Percentiles rank a stretch among this genome's conserved stretches.
These are phyloP conservation scores for Pichia sp. DNA, from an alignment of 1,139 yeast species.

Conservation along the genomic window DNA sequence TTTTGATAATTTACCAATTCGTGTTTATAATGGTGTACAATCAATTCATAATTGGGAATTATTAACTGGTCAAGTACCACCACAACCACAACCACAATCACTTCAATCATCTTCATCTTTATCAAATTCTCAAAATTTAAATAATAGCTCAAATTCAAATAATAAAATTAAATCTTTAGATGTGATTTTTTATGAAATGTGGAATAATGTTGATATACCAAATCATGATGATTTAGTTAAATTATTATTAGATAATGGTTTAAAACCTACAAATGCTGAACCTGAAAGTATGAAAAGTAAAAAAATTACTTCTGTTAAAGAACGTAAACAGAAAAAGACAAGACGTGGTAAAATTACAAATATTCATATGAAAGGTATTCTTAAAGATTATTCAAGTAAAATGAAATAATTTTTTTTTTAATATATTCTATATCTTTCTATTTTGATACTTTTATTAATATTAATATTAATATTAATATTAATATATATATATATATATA, in stretches of 20 bases:
- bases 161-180: conserved; percentile 11
- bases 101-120: no score
- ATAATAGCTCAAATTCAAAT: no score
- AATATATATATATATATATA: no score
- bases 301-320: conserved; percentile 41
- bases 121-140: no score
- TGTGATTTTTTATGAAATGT: conserved; percentile 54
- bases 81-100: no score
- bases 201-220: conserved; percentile 78
- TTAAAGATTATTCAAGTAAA: conserved; percentile 63
- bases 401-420: conserved; percentile 19
- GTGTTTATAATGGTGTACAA: conserved; percentile 31
- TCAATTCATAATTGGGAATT: conserved; percentile 25
- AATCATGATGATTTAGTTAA: conserved; percentile 74
- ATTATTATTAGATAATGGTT: conserved; percentile 70
- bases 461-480: no score
- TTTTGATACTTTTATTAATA: no score
- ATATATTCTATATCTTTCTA: not conserved
- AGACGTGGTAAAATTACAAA: conserved; percentile 92
- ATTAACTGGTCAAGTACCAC: conserved; percentile 5
- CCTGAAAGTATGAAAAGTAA: conserved; percentile 79
- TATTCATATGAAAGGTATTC: conserved; percentile 91
- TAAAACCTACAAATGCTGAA: conserved; percentile 95
- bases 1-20: conserved; percentile 54
- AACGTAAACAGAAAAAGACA: conserved; percentile 82